Evolutionary conservation across 2,329 filamentous ascomycete genomes (phyloP).

Genomic region (Ophiobolus disseminans): DNA sequence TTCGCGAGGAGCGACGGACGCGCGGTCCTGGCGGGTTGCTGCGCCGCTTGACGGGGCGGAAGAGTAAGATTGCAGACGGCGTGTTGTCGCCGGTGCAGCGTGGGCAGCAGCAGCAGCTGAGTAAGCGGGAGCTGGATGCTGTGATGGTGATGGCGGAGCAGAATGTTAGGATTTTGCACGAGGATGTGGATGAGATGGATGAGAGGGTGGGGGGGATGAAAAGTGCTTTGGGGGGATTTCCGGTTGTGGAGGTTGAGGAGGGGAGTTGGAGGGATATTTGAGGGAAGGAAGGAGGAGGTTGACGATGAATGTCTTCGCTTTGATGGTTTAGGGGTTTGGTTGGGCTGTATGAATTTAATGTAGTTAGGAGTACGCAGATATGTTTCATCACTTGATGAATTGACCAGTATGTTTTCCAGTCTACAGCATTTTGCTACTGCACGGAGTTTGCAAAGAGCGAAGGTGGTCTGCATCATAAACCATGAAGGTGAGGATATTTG

Average conservation of each 20-base stretch:
- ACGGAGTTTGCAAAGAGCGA: too few species aligned
- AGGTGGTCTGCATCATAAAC: too few species aligned
- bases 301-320: too few species aligned
- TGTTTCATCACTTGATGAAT: too few species aligned
- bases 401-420: too few species aligned
- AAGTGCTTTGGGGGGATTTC: neutral
- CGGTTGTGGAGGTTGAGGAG: neutral
- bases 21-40: neutral
- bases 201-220: conserved; percentile 14
- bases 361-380: too few species aligned
- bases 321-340: neutral
- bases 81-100: neutral
- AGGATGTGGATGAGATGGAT: conserved; percentile 30
- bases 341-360: too few species aligned
- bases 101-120: neutral
- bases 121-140: conserved; percentile 18
- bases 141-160: conserved; percentile 19
- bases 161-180: conserved; percentile 22
- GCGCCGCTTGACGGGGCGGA: conserved; percentile 1
- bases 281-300: too few species aligned
- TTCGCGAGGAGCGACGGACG: conserved; percentile 2
- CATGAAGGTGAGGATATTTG: too few species aligned
- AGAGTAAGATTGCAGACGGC: neutral
- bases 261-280: conserved; percentile 8
- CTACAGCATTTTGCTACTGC: too few species aligned